Conservation (phyloP, 495 filamentous ascomycete genomes). For the Cenococcum geophilum region DNA sequence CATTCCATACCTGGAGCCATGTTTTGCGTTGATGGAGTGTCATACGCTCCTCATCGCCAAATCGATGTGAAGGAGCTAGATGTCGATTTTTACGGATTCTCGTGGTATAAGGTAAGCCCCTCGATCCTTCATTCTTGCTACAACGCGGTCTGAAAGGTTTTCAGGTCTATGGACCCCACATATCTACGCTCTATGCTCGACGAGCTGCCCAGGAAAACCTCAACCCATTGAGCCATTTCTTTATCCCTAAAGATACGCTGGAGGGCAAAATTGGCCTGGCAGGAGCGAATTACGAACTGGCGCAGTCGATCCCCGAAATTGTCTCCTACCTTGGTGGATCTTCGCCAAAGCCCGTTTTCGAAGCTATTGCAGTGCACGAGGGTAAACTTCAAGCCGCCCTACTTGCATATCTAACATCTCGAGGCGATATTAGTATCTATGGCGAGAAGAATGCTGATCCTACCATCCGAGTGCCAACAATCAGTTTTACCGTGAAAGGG, state of each 20-base stretch:
- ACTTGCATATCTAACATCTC: constrained; percentile 48
- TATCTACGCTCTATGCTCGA: constrained; percentile 60
- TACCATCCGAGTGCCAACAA: constrained; percentile 51
- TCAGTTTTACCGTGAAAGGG: constrained; percentile 60
- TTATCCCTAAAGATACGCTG: constrained; percentile 54
- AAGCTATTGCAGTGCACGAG: constrained; percentile 52
- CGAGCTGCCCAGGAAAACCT: constrained; percentile 45
- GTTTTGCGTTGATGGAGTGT: constrained; percentile 57
- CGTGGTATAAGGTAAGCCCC: constrained; percentile 58
- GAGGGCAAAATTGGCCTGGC: constrained; percentile 60
- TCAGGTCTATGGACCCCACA: constrained; percentile 63
- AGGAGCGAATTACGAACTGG: constrained; percentile 60
- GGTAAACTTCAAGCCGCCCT: constrained; percentile 52
- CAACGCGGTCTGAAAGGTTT: constrained; percentile 5
- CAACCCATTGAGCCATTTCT: constrained; percentile 57
- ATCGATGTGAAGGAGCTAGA: constrained; percentile 60
- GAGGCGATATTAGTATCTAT: constrained; percentile 49
- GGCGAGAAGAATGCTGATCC: constrained; percentile 47
- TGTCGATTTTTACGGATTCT: constrained; percentile 69
- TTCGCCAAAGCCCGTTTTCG: constrained; percentile 38
- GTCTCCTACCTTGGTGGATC: constrained; percentile 48
- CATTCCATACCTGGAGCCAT: constrained; percentile 46
- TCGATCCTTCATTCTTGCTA: background rate
- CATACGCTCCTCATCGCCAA: constrained; percentile 61
- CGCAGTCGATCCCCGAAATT: constrained; percentile 52